Evolutionary conservation across 306 rosid genomes (phyloP).

Genomic region (Pyrus pyrifolia): DNA sequence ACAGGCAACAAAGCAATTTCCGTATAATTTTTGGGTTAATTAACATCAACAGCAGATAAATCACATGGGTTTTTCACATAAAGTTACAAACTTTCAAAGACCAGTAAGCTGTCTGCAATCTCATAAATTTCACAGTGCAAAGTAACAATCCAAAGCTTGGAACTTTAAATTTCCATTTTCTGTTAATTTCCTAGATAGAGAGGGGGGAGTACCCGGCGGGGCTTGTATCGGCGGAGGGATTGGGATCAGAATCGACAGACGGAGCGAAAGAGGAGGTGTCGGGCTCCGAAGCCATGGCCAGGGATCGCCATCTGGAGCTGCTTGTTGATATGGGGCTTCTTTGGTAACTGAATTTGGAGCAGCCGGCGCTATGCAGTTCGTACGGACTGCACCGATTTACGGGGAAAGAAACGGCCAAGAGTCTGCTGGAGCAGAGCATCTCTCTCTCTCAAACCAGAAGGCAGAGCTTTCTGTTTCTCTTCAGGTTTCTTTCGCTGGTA

Average conservation of each 20-base stretch:
- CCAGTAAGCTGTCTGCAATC: too few relatives aligned
- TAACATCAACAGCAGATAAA: too few relatives aligned
- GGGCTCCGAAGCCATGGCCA: slow-evolving; percentile 36
- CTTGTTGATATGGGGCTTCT: slow-evolving; percentile 5
- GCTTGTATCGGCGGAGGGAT: slow-evolving; percentile 29
- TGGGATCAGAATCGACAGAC: slow-evolving; percentile 49
- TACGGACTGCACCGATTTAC: slow-evolving; percentile 13
- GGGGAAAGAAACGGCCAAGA: slow-evolving; percentile 31
- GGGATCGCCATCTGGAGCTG: slow-evolving; percentile 20
- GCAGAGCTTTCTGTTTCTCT: too few relatives aligned
- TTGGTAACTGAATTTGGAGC: background rate
- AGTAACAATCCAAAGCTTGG: too few relatives aligned
- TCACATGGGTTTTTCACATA: too few relatives aligned
- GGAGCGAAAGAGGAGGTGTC: slow-evolving; percentile 49
- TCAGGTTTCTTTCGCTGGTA: too few relatives aligned
- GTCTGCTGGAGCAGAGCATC: slow-evolving; percentile 43
- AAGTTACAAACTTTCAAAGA: too few relatives aligned
- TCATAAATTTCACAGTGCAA: too few relatives aligned
- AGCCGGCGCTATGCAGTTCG: slow-evolving; percentile 16
- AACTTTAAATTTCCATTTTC: background rate
- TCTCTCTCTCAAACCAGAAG: background rate
- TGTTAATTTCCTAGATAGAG: background rate
- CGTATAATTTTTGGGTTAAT: too few relatives aligned
- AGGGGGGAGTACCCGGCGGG: slow-evolving; percentile 41
- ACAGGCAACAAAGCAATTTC: too few relatives aligned